phyloP scores from a whole-genome alignment of 768 basidiomycete genomes.

The Peribolospora baueri region DNA sequence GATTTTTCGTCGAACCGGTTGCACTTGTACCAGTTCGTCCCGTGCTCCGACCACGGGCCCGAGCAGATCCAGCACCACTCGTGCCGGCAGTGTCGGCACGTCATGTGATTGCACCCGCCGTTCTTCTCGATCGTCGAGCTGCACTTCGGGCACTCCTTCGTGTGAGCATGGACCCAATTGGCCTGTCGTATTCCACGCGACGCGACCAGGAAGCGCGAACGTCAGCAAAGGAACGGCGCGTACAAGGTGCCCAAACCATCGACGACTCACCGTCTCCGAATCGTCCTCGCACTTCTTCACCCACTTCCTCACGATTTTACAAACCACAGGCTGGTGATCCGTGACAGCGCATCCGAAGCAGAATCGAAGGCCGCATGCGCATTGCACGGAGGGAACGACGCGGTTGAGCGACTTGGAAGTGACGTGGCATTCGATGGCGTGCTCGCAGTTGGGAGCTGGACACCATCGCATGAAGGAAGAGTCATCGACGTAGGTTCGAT shows the following conservation, averaged over 20 bases:
- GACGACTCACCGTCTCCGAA: conserved; percentile 40
- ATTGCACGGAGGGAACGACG: conserved; percentile 69
- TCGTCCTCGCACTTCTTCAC: conserved; percentile 92
- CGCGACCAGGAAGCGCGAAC: too few species aligned
- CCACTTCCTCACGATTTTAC: conserved; percentile 74
- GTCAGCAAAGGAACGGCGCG: too few species aligned
- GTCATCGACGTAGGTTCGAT: conserved; percentile 71
- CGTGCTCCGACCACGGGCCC: conserved; percentile 96
- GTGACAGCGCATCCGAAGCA: conserved; percentile 88
- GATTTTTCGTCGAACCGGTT: conserved; percentile 88
- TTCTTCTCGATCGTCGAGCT: conserved; percentile 99
- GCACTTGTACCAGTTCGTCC: conserved; percentile 93
- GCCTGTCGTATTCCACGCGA: conserved; percentile 20
- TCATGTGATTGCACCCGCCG: conserved; percentile 99
- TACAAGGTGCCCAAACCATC: too few species aligned
- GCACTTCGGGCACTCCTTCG: conserved; percentile 90
- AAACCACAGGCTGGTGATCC: conserved; percentile 81
- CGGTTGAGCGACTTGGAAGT: conserved; percentile 49
- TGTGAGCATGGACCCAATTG: conserved; percentile 99
- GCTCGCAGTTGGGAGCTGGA: conserved; percentile 78
- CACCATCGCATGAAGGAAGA: conserved; percentile 71
- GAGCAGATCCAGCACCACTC: conserved; percentile 98
- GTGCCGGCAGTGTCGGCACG: conserved; percentile 96
- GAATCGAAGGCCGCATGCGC: conserved; percentile 56
- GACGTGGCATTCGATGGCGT: conserved; percentile 79